Percentiles rank a stretch among this genome's conserved stretches.
Evolutionary conservation across 1,284 basidiomycete species (phyloP).

Genomic region (Naganishia sp.): DNA sequence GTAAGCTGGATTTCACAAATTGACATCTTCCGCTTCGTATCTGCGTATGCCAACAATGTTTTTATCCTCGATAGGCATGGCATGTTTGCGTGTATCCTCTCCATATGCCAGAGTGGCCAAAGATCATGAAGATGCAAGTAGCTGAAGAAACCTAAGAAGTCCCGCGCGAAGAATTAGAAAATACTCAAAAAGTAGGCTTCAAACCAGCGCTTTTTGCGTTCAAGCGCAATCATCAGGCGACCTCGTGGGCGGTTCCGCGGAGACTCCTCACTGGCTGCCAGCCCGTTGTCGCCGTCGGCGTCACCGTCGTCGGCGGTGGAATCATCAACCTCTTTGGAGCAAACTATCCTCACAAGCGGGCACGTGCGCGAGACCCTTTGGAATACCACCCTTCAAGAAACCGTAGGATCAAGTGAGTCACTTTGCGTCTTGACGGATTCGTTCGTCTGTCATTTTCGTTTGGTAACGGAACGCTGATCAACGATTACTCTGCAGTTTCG

Average conservation of each 20-base stretch:
- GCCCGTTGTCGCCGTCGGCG: slow-evolving; percentile 22
- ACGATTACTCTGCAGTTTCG: slow-evolving; percentile 15
- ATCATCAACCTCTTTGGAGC: slow-evolving; percentile 23
- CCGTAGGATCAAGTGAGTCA: slow-evolving; percentile 26
- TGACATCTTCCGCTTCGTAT: too few relatives aligned
- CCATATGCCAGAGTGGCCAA: too few relatives aligned
- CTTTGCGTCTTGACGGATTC: background rate
- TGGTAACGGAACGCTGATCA: background rate
- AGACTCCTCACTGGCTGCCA: slow-evolving; percentile 16
- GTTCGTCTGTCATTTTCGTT: slow-evolving; percentile 6
- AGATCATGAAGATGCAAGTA: too few relatives aligned
- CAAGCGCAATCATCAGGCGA: too few relatives aligned
- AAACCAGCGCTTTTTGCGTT: background rate
- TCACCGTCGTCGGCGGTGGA: slow-evolving; percentile 5
- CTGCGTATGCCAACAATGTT: too few relatives aligned
- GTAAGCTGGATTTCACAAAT: too few relatives aligned
- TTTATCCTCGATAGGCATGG: too few relatives aligned
- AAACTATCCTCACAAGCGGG: slow-evolving; percentile 6
- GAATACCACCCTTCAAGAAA: slow-evolving; percentile 27
- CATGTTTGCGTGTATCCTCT: too few relatives aligned
- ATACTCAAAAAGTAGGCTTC: background rate
- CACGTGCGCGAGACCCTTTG: slow-evolving; percentile 5
- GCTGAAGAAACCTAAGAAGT: too few relatives aligned
- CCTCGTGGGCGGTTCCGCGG: background rate
- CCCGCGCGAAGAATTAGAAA: too few relatives aligned